These are phyloP conservation scores for Cystoderma amianthinum DNA, from an alignment of 768 basidiomycete genomes.

Conservation along the genomic window DNA sequence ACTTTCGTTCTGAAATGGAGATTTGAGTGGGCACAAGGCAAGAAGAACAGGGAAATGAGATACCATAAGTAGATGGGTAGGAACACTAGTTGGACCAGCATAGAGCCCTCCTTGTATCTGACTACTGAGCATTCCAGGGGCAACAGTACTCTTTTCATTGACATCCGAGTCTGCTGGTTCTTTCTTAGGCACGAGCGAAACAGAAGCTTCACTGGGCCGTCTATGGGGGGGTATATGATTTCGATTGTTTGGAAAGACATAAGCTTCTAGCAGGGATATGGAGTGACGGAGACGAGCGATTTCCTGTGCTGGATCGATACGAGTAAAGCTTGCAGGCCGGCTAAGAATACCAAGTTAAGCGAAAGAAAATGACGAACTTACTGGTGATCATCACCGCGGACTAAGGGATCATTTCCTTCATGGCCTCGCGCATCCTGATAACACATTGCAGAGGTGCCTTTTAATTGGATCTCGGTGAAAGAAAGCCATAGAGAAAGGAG, in stretches of 20 bases:
- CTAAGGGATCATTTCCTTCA: conserved; percentile 42
- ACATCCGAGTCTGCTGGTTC: conserved; percentile 42
- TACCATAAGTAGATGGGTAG: conserved; percentile 62
- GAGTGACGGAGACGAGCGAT: conserved; percentile 65
- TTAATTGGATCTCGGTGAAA: conserved; percentile 13
- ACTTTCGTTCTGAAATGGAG: conserved; percentile 28
- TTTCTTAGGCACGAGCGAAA: conserved; percentile 42
- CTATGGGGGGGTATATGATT: conserved; percentile 22
- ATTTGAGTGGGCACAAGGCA: conserved; percentile 9
- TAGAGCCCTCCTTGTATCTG: conserved; percentile 66
- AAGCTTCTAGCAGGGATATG: conserved; percentile 58
- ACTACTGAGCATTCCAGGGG: conserved; percentile 62
- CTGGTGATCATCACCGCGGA: conserved; percentile 59
- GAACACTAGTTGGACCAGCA: conserved; percentile 73
- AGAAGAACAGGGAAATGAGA: conserved; percentile 5
- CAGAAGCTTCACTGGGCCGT: conserved; percentile 26
- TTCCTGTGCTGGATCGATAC: conserved; percentile 60
- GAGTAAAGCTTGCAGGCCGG: conserved; percentile 24
- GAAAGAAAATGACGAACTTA: conserved; percentile 23
- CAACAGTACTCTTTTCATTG: conserved; percentile 35
- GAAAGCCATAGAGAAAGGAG: conserved; percentile 6
- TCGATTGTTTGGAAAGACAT: conserved; percentile 41
- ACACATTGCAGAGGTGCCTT: conserved; percentile 76
- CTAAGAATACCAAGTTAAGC: conserved; percentile 5
- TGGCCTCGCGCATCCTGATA: conserved; percentile 70